These are phyloP conservation scores for Craterostigma plantagineum DNA, from an alignment of 257 asterid species.

Conservation along the genomic window DNA sequence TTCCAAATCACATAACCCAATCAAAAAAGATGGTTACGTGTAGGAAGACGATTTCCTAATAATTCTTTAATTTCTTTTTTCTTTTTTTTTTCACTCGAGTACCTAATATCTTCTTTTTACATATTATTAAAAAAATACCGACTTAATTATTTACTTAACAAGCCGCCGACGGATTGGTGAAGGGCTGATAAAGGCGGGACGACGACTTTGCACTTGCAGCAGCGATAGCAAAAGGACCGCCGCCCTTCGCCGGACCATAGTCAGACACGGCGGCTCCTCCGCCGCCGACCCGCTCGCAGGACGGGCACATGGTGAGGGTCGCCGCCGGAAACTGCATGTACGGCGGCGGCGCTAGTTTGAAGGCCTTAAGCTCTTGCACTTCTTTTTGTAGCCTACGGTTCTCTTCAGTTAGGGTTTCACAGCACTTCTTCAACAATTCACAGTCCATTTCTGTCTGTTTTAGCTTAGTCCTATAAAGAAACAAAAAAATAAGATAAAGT, in stretches of 20 bases:
- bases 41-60: too few relatives aligned
- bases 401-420: constrained; percentile 78
- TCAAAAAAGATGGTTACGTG: too few relatives aligned
- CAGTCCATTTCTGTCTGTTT: constrained; percentile 96
- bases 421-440: constrained; percentile 79
- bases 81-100: too few relatives aligned
- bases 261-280: constrained; percentile 14
- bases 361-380: constrained; percentile 64
- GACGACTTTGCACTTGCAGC: too few relatives aligned
- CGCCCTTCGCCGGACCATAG: too few relatives aligned
- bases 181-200: constrained; percentile 43
- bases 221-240: constrained; percentile 23
- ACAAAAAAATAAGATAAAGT: too few relatives aligned
- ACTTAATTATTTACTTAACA: constrained; percentile 16
- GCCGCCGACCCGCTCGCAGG: constrained; percentile 53
- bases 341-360: constrained; percentile 56
- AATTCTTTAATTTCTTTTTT: too few relatives aligned
- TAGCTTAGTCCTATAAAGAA: constrained; percentile 58
- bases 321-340: constrained; percentile 81
- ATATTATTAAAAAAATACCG: too few relatives aligned
- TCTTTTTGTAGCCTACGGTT: constrained; percentile 81
- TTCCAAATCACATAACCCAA: too few relatives aligned
- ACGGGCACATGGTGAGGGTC: constrained; percentile 72
- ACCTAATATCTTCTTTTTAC: too few relatives aligned
- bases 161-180: constrained; percentile 43